These are phyloP conservation scores for Ziziphus jujuba DNA, from an alignment of 306 rosid species.

Conservation along the genomic window DNA sequence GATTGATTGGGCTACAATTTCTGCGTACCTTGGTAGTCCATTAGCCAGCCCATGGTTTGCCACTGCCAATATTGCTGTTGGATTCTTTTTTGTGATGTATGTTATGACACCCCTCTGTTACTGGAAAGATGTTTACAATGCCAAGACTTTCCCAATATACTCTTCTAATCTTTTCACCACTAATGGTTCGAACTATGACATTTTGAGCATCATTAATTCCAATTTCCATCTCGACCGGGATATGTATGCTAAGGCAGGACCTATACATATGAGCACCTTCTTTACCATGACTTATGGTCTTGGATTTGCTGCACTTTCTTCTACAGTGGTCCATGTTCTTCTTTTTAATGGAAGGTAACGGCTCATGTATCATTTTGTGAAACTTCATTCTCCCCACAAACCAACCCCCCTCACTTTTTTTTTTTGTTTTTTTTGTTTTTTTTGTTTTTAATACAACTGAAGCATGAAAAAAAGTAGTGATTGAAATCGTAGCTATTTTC, in stretches of 20 bases:
- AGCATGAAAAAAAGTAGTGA: no score
- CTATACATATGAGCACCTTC: slow-evolving; percentile 71
- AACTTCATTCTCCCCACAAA: no score
- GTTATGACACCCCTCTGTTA: slow-evolving; percentile 70
- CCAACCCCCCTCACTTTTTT: no score
- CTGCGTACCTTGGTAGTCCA: slow-evolving; percentile 73
- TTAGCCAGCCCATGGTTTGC: slow-evolving; percentile 86
- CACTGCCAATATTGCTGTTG: slow-evolving; percentile 59
- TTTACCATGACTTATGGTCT: slow-evolving; percentile 77
- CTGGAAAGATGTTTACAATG: slow-evolving; percentile 44
- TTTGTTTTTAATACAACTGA: no score
- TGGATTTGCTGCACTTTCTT: slow-evolving; percentile 74
- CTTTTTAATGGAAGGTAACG: slow-evolving; percentile 71
- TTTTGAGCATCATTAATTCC: slow-evolving; percentile 52
- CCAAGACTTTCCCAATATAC: slow-evolving; percentile 66
- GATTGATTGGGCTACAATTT: slow-evolving; percentile 70
- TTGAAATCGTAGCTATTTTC: no score
- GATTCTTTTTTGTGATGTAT: slow-evolving; percentile 58
- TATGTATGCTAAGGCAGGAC: slow-evolving; percentile 46
- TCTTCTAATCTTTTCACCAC: slow-evolving; percentile 59
- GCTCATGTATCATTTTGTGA: background rate
- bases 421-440: no score
- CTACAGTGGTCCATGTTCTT: slow-evolving; percentile 72
- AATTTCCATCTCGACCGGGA: slow-evolving; percentile 64
- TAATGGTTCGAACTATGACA: slow-evolving; percentile 53